Evolutionary conservation across 192 early-diverging fungal genomes (phyloP).

Genomic region (Linnemannia zychae): DNA sequence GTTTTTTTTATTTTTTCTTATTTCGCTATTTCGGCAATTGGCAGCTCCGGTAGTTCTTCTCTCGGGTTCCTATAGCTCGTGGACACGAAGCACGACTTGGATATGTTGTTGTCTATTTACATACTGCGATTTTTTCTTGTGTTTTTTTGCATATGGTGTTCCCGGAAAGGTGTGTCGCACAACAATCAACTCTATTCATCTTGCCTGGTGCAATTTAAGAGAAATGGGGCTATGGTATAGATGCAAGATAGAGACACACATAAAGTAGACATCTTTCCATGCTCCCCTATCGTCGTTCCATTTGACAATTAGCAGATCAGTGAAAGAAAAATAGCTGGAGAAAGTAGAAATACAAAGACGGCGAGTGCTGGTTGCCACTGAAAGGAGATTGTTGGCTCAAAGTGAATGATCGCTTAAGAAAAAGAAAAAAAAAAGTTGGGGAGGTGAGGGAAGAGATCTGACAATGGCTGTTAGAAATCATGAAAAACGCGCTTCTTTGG

Average conservation of each 20-base stretch:
- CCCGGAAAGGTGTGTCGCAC: not conserved
- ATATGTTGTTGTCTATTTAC: not conserved
- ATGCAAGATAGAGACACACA: not conserved
- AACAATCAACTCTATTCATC: not conserved
- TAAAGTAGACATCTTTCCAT: not conserved
- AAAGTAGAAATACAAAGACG: not conserved
- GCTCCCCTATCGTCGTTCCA: no score
- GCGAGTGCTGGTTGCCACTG: no score
- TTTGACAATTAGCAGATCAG: not conserved
- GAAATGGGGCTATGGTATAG: not conserved
- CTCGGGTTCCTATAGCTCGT: not conserved
- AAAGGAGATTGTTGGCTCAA: not conserved
- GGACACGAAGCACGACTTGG: not conserved
- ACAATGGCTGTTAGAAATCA: not conserved
- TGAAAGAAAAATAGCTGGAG: not conserved
- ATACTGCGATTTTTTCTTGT: not conserved
- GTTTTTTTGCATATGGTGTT: not conserved
- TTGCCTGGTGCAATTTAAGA: not conserved
- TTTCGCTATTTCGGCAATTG: conserved; percentile 4
- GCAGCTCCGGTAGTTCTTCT: not conserved
- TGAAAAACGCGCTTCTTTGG: not conserved
- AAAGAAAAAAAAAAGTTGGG: not conserved
- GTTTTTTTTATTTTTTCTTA: not conserved
- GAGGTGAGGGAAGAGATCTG: not conserved
- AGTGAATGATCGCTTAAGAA: conserved; percentile 6